Base-by-base conservation (phyloP, 345 rosid species). In the Camelina hispida region DNA sequence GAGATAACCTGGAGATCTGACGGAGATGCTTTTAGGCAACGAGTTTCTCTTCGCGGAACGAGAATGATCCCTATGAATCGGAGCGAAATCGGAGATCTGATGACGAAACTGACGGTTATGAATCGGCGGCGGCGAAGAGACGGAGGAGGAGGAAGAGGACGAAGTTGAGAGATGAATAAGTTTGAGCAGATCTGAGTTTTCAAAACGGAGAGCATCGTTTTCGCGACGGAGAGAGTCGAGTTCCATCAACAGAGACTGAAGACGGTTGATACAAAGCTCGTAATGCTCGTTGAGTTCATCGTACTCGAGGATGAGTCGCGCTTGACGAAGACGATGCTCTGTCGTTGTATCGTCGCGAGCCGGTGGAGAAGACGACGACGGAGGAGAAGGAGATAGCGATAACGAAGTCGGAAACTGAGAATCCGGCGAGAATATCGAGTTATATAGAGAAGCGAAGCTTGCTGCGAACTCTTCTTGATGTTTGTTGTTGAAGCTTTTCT, bases 21-120 rank as follows among this genome's bases (percentile, higher is more conserved):
- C 92, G 30, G 97, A 89, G 50, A 89, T 87, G 65, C 91, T 88
- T 77, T 86, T 91, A 25, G 96, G 97, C 61, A 93, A 46, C 47
- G 85, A 66, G 30, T 77, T 79, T 74, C 70, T 59, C 59, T 69
- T 71, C 69, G 68, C 72, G 5, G 71, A 54, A 48, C 78, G 81
- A 60, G 58, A 59, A 23, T 44, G 82, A 23, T 44, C 81, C 51
- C 81, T 82, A 6, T 28, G 9, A 62, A 65, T 34, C 28, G 70
- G 35, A 51, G 76, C 74, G 68, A 80, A 75, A 34, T 67, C 78
- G 37, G 84, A 38, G 34, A 76, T 44, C 30, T 76, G 79, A 16
- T 83, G 83, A 38, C 68, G 79, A 56, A 18, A 63, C 18, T 84
- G 84, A 35, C 66, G 83, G 81, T 73, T 78, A 67, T 37, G 78